These are phyloP conservation scores for Alectoria sarmentosa DNA, from an alignment of 495 filamentous ascomycete genomes.

Conservation along the genomic window DNA sequence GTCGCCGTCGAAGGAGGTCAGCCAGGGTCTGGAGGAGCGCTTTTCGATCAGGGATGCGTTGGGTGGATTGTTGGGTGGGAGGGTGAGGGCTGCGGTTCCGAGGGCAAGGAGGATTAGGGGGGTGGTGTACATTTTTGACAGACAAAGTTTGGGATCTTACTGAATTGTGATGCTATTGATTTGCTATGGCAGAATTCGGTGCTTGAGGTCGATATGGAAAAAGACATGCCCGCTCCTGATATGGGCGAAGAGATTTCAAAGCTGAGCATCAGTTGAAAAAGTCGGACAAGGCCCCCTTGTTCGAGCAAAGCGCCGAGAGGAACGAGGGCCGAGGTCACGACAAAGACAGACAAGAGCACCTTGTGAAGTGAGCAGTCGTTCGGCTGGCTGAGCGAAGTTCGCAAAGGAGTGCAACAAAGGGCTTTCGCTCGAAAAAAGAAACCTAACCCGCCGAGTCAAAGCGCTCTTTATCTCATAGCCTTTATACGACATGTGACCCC, in stretches of 20 bases:
- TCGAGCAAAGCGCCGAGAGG: background rate
- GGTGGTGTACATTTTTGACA: background rate
- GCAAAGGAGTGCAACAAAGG: background rate
- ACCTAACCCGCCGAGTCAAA: background rate
- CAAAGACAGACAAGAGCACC: background rate
- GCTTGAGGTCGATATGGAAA: background rate
- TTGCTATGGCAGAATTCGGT: background rate
- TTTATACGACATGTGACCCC: too few relatives aligned
- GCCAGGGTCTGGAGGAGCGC: background rate
- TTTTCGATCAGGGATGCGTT: background rate
- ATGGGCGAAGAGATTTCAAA: too few relatives aligned
- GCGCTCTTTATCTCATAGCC: background rate
- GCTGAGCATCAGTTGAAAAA: too few relatives aligned
- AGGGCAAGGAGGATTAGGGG: background rate
- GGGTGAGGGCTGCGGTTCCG: background rate
- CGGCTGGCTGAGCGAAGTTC: background rate
- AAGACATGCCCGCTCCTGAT: background rate
- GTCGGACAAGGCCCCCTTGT: background rate
- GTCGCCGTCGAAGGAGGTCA: background rate
- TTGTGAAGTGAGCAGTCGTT: background rate
- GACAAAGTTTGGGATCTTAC: background rate
- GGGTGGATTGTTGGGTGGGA: background rate
- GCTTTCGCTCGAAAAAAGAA: background rate
- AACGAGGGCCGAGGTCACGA: background rate
- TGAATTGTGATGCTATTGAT: background rate